Evolutionary conservation across 2,329 filamentous ascomycete genomes (phyloP).

Genomic region (Blumeriella jaapii): DNA sequence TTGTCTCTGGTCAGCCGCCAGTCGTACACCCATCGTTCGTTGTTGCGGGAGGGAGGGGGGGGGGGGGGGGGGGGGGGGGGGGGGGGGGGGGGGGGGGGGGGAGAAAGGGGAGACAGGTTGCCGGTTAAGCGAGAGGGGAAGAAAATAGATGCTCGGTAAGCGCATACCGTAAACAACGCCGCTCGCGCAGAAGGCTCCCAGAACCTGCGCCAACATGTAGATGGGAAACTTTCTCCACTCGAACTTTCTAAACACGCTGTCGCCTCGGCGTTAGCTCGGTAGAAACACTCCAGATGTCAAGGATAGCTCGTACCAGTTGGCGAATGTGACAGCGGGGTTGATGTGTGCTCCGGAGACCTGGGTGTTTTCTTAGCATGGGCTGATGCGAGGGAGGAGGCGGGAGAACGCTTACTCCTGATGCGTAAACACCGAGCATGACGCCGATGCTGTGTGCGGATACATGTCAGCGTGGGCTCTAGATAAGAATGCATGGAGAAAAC

Average conservation of each 20-base stretch:
- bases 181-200: constrained; percentile 54
- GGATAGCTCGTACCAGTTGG: constrained; percentile 39
- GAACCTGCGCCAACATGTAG: constrained; percentile 52
- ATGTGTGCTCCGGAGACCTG: constrained; percentile 45
- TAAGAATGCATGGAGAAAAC: neutral
- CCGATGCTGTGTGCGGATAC: no score
- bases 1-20: no score
- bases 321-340: constrained; percentile 59
- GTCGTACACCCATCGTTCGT: no score
- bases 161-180: constrained; percentile 33
- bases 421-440: constrained; percentile 61
- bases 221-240: constrained; percentile 59
- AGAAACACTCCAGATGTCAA: neutral
- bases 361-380: neutral
- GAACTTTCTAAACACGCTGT: constrained; percentile 47
- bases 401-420: constrained; percentile 41
- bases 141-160: neutral
- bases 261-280: constrained; percentile 1
- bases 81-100: neutral
- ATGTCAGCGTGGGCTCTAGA: no score
- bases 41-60: no score
- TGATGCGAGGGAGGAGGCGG: constrained; percentile 1
- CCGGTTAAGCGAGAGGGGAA: neutral
- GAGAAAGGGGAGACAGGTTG: neutral
- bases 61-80: no score